Evolutionary conservation across 352 stramenopile species (phyloP).

Genomic region (Hyaloperonospora arabidopsidis): DNA sequence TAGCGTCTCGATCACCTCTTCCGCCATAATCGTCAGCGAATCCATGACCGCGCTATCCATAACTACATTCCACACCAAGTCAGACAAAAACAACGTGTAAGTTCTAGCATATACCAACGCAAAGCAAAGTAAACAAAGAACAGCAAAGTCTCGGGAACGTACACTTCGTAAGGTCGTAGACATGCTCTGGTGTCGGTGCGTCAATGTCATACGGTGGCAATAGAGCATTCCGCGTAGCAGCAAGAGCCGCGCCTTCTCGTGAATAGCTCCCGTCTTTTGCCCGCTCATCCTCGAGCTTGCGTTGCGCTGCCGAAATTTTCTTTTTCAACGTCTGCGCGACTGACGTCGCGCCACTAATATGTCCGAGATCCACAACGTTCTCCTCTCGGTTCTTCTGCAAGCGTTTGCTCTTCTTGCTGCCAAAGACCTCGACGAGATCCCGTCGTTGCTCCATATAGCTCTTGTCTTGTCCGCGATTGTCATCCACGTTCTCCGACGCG

Average conservation of each 20-base stretch:
- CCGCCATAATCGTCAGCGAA: constrained; percentile 63
- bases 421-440: constrained; percentile 73
- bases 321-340: constrained; percentile 68
- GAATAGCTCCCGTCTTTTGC: constrained; percentile 46
- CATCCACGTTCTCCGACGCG: constrained; percentile 54
- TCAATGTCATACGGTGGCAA: constrained; percentile 67
- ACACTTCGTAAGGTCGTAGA: constrained; percentile 81
- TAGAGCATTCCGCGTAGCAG: constrained; percentile 51
- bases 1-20: constrained; percentile 61
- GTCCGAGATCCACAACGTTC: constrained; percentile 69
- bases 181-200: constrained; percentile 58
- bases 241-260: constrained; percentile 45
- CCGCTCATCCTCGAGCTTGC: constrained; percentile 41
- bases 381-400: constrained; percentile 78
- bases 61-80: constrained; percentile 30
- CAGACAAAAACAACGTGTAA: constrained; percentile 5
- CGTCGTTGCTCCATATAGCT: constrained; percentile 60
- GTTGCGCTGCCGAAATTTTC: constrained; percentile 55
- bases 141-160: constrained; percentile 21
- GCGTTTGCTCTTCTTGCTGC: constrained; percentile 78
- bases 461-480: constrained; percentile 51
- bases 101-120: background rate
- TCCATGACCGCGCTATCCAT: constrained; percentile 62
- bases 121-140: constrained; percentile 1
- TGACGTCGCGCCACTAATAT: constrained; percentile 64